Percentiles rank a stretch among this genome's conserved stretches.
phyloP scores from a whole-genome alignment of 2,329 filamentous ascomycete genomes.

The Beauveria rudraprayagi region DNA sequence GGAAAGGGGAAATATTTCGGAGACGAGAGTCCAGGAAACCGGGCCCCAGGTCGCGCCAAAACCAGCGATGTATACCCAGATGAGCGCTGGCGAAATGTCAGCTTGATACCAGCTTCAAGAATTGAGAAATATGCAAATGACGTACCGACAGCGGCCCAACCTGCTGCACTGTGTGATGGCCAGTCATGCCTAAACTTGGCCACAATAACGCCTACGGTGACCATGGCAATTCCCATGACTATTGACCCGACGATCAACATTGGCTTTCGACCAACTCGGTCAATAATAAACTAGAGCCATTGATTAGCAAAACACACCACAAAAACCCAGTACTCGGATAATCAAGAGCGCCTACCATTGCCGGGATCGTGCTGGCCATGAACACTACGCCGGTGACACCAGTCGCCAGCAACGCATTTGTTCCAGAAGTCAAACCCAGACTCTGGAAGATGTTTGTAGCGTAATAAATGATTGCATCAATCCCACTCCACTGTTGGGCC shows the following conservation, averaged over 20 bases:
- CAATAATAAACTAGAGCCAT: constrained; percentile 23
- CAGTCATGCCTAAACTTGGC: constrained; percentile 30
- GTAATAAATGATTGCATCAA: constrained; percentile 38
- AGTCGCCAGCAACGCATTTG: constrained; percentile 55
- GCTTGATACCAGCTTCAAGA: neutral
- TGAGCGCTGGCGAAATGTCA: constrained; percentile 17
- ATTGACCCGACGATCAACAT: constrained; percentile 29
- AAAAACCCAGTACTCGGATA: neutral
- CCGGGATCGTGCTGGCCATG: constrained; percentile 35
- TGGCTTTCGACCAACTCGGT: constrained; percentile 33
- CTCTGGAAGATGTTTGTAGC: constrained; percentile 52
- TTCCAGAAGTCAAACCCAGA: constrained; percentile 54
- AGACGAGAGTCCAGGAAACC: constrained; percentile 39
- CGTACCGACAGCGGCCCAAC: constrained; percentile 28
- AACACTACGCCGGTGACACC: constrained; percentile 65
- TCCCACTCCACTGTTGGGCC: constrained; percentile 40
- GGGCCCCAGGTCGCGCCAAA: constrained; percentile 37
- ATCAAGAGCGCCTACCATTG: constrained; percentile 18
- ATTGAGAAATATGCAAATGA: neutral
- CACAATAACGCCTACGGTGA: constrained; percentile 33
- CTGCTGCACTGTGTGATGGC: constrained; percentile 26
- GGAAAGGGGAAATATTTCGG: constrained; percentile 38
- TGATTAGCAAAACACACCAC: neutral
- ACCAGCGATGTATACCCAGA: constrained; percentile 43
- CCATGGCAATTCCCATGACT: constrained; percentile 30